Conservation (phyloP, 345 rosid genomes). For the thale cress (Arabidopsis thaliana) region DNA sequence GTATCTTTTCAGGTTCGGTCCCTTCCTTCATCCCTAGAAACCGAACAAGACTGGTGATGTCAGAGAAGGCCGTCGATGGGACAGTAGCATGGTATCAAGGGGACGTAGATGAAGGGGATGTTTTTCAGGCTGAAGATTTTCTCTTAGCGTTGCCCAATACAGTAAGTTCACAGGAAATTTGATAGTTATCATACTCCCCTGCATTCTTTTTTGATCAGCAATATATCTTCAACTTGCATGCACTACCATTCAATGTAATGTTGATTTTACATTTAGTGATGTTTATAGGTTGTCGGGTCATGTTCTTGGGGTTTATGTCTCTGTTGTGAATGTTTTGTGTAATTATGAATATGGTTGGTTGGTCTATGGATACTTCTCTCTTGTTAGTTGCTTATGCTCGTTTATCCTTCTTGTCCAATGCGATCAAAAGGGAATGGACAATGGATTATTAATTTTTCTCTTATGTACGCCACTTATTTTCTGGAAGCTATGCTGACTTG, state of each 20-base stretch:
- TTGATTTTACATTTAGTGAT: slow-evolving; percentile 20
- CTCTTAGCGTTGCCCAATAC: slow-evolving; percentile 80
- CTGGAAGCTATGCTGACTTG: slow-evolving; percentile 41
- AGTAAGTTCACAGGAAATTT: slow-evolving; percentile 56
- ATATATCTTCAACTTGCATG: slow-evolving; percentile 36
- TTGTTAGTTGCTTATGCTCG: slow-evolving; percentile 19
- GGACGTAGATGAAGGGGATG: slow-evolving; percentile 73
- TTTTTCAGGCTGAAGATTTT: slow-evolving; percentile 70
- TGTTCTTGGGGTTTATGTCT: slow-evolving; percentile 16
- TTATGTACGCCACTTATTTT: slow-evolving; percentile 17
- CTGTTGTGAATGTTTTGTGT: slow-evolving; percentile 21
- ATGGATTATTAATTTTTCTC: slow-evolving; percentile 8
- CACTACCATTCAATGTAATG: slow-evolving; percentile 11
- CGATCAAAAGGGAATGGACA: slow-evolving; percentile 8
- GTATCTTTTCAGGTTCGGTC: slow-evolving; percentile 39
- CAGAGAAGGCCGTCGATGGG: slow-evolving; percentile 81
- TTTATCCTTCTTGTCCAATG: slow-evolving; percentile 22
- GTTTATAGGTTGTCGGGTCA: slow-evolving; percentile 22
- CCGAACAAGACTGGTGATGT: slow-evolving; percentile 66
- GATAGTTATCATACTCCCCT: slow-evolving; percentile 11
- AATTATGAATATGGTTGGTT: slow-evolving; percentile 19
- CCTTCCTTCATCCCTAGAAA: slow-evolving; percentile 52
- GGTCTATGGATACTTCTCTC: slow-evolving; percentile 24
- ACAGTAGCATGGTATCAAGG: slow-evolving; percentile 86
- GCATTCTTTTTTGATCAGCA: slow-evolving; percentile 22